Conservation (phyloP, 495 filamentous ascomycete species). For the Penicillium verhagenii region DNA sequence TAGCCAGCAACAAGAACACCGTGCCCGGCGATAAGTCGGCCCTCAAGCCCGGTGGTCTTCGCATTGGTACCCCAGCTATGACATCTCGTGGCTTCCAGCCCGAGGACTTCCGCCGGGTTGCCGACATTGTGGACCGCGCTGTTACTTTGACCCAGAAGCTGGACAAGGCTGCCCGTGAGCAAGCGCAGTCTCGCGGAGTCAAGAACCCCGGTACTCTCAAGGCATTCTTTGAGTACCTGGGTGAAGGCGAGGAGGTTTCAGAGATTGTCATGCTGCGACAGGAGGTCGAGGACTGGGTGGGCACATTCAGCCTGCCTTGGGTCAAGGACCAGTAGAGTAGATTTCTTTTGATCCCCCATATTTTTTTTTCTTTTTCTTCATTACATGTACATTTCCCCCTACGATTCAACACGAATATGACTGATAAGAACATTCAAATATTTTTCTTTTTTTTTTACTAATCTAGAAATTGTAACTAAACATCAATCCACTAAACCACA, state of each 20-base stretch:
- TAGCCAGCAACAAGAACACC: slow-evolving; percentile 98
- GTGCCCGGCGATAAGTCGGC: slow-evolving; percentile 94
- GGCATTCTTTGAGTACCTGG: slow-evolving; percentile 80
- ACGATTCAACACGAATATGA: slow-evolving; percentile 26
- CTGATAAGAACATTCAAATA: slow-evolving; percentile 12
- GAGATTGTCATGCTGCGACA: slow-evolving; percentile 85
- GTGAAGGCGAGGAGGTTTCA: slow-evolving; percentile 74
- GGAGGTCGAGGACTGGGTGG: slow-evolving; percentile 95
- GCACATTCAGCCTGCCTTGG: slow-evolving; percentile 90
- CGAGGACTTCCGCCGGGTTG: slow-evolving; percentile 85
- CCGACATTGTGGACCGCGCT: slow-evolving; percentile 89
- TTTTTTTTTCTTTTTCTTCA: slow-evolving; percentile 11
- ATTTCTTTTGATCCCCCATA: slow-evolving; percentile 13
- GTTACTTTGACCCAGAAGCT: slow-evolving; percentile 80
- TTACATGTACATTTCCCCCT: slow-evolving; percentile 24
- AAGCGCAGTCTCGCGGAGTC: slow-evolving; percentile 68
- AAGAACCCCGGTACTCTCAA: slow-evolving; percentile 80
- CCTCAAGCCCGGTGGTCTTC: slow-evolving; percentile 84
- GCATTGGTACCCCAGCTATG: slow-evolving; percentile 96
- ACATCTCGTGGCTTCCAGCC: slow-evolving; percentile 88
- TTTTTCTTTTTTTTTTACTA: not conserved
- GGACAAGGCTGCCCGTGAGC: slow-evolving; percentile 75
- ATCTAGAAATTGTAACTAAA: not conserved
- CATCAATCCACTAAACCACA: too few species aligned
- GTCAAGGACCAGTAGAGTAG: slow-evolving; percentile 44